phyloP scores from a whole-genome alignment of 192 early-diverging fungal species.

The Funneliformis geosporum region DNA sequence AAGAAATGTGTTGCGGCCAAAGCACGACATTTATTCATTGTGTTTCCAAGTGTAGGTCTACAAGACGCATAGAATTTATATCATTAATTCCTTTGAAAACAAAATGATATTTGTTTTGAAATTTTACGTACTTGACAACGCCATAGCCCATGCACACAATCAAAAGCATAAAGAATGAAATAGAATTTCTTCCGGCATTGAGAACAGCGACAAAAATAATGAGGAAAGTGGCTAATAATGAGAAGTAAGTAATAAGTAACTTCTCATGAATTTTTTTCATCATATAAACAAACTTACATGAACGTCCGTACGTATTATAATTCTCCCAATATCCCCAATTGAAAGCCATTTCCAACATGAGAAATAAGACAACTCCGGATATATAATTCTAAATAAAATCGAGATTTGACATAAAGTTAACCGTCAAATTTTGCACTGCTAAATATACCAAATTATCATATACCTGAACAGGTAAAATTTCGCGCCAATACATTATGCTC shows the following conservation, averaged over 20 bases:
- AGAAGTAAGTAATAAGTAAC: not conserved
- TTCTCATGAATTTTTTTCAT: constrained; percentile 2
- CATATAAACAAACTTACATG: constrained; percentile 54
- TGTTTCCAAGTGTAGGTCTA: constrained; percentile 83
- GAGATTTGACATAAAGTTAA: not conserved
- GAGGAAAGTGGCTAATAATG: constrained; percentile 54
- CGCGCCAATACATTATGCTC: constrained; percentile 80
- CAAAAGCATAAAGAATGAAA: constrained; percentile 96
- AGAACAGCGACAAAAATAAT: constrained; percentile 76
- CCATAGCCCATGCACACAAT: constrained; percentile 96
- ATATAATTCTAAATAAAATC: constrained; percentile 67
- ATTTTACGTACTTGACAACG: constrained; percentile 74
- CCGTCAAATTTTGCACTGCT: not conserved
- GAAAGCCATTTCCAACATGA: constrained; percentile 90
- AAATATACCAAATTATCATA: not conserved
- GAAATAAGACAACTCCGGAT: constrained; percentile 78
- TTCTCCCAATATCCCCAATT: constrained; percentile 84
- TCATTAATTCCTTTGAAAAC: not conserved
- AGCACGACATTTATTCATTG: constrained; percentile 84
- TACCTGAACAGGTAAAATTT: constrained; percentile 86
- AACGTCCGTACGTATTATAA: constrained; percentile 62
- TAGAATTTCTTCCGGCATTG: constrained; percentile 86
- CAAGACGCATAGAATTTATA: not conserved
- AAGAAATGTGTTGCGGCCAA: constrained; percentile 83
- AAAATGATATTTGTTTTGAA: not conserved